Conservation (phyloP, 805 yeast species). For the Starmerella roubikii region DNA sequence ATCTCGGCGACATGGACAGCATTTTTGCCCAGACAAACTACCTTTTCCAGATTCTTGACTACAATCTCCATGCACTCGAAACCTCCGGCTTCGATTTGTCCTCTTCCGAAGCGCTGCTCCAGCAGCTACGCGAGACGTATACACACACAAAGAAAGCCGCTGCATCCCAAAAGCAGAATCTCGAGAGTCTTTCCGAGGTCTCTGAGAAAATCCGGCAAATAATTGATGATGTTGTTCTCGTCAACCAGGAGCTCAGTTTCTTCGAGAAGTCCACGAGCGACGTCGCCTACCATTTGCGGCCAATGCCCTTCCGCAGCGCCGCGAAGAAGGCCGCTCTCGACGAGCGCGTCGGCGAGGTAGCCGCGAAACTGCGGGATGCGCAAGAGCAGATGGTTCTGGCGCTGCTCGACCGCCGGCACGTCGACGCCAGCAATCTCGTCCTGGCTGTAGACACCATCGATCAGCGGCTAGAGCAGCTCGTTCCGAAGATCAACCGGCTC, state of each 20-base stretch:
- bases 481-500: neutral
- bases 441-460: slow-evolving; percentile 8
- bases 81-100: neutral
- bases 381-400: slow-evolving; percentile 1
- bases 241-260: neutral
- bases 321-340: neutral
- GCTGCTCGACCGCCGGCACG: neutral
- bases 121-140: neutral
- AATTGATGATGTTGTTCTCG: neutral
- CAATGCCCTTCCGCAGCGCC: slow-evolving; percentile 5
- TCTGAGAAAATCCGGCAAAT: neutral
- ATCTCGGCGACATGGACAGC: slow-evolving; percentile 9
- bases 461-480: slow-evolving; percentile 1
- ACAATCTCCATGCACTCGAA: slow-evolving; percentile 13
- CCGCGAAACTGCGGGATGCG: neutral
- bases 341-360: neutral
- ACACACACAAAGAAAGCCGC: neutral
- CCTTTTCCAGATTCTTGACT: slow-evolving; percentile 17
- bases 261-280: neutral
- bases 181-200: neutral
- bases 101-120: neutral
- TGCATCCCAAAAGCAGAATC: neutral
- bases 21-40: slow-evolving; percentile 14
- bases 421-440: neutral
- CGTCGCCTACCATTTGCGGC: slow-evolving; percentile 7